These are phyloP conservation scores for Auriscalpium vulgare DNA, from an alignment of 768 basidiomycete genomes.

Conservation along the genomic window DNA sequence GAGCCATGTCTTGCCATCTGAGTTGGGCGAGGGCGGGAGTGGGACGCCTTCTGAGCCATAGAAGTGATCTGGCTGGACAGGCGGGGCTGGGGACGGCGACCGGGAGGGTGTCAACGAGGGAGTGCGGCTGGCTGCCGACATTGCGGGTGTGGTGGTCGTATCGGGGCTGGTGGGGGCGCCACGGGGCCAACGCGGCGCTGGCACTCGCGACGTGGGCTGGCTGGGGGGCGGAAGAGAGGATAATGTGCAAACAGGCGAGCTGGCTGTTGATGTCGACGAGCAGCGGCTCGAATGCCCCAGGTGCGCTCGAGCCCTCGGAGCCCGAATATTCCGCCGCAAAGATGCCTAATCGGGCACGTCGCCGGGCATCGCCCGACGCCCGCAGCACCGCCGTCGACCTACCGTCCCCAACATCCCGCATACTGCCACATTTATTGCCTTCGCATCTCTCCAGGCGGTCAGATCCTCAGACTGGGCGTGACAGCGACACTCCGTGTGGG, in stretches of 20 bases:
- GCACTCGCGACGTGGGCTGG: no score
- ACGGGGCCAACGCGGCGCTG: not conserved
- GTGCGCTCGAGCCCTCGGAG: not conserved
- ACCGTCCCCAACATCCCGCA: no score
- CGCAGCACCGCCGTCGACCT: no score
- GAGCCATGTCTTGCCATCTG: slow-evolving; percentile 57
- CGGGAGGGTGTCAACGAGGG: slow-evolving; percentile 36
- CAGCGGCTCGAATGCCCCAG: not conserved
- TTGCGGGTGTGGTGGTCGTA: not conserved
- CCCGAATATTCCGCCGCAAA: not conserved
- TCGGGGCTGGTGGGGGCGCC: not conserved
- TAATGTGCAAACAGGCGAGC: not conserved
- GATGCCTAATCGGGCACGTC: not conserved
- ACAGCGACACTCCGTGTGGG: no score
- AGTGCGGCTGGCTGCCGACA: slow-evolving; percentile 17
- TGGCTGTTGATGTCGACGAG: not conserved
- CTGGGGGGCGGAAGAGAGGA: not conserved
- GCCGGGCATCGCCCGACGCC: no score
- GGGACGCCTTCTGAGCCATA: slow-evolving; percentile 47
- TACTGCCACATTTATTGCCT: no score
- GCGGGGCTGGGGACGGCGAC: slow-evolving; percentile 34
- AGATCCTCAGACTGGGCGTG: no score
- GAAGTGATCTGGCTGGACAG: slow-evolving; percentile 77
- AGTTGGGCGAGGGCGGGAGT: slow-evolving; percentile 52
- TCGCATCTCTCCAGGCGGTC: no score